A percentile compares a stretch with the other conserved stretches of the same genome.
These are phyloP conservation scores for Colletotrichum sidae DNA, from an alignment of 2,329 filamentous ascomycete genomes.

Conservation along the genomic window DNA sequence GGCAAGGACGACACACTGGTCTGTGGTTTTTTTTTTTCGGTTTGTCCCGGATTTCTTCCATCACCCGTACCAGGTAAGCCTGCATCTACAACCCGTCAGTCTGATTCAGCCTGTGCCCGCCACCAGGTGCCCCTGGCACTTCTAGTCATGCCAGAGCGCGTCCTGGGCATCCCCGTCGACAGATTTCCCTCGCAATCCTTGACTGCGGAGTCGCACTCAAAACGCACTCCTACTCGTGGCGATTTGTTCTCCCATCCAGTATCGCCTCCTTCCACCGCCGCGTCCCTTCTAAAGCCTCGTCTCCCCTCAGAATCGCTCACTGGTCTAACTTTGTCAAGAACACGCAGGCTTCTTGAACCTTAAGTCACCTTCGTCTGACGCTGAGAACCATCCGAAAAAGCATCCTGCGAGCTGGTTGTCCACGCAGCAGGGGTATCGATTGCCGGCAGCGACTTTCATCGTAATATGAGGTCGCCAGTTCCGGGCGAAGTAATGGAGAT, in stretches of 20 bases:
- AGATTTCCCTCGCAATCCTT: constrained; percentile 16
- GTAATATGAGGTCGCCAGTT: constrained; percentile 56
- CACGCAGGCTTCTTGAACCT: constrained; percentile 27
- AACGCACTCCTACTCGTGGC: constrained; percentile 33
- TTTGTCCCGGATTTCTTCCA: constrained; percentile 31
- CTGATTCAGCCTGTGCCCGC: constrained; percentile 30
- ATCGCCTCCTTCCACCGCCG: constrained; percentile 1
- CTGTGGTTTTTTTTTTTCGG: constrained; percentile 31
- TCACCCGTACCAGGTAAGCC: constrained; percentile 35
- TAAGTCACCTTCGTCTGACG: constrained; percentile 36
- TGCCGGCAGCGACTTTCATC: constrained; percentile 28
- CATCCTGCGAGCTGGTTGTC: constrained; percentile 29
- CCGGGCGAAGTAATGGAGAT: constrained; percentile 65
- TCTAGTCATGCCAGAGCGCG: constrained; percentile 32
- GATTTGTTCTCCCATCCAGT: constrained; percentile 15
- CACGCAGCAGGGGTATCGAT: constrained; percentile 32
- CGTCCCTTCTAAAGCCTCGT: constrained; percentile 12
- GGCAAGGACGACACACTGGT: constrained; percentile 35
- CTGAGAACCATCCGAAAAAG: constrained; percentile 27
- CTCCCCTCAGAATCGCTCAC: constrained; percentile 14
- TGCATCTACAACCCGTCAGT: constrained; percentile 26
- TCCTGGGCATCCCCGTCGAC: constrained; percentile 27
- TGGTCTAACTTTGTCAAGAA: constrained; percentile 27
- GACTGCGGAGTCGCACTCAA: constrained; percentile 18
- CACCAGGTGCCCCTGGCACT: constrained; percentile 34